These are phyloP conservation scores for Paracorniculantispora psalliotae DNA, from an alignment of 2,329 filamentous ascomycete species.

Conservation along the genomic window DNA sequence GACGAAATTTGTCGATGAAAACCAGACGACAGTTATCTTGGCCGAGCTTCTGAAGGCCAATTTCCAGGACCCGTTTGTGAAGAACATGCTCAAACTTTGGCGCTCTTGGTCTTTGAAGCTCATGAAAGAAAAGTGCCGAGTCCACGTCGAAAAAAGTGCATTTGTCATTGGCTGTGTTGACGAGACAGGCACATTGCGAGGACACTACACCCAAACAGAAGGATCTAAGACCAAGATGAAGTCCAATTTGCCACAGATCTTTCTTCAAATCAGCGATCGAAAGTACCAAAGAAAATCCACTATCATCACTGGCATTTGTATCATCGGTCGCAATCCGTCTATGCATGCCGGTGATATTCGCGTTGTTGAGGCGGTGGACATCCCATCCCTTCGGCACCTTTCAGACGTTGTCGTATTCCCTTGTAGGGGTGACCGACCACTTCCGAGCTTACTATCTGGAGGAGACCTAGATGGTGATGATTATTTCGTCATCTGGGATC, in stretches of 20 bases:
- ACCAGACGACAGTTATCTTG: constrained; percentile 70
- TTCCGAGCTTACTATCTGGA: constrained; percentile 92
- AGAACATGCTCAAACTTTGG: constrained; percentile 78
- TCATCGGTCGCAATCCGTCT: constrained; percentile 88
- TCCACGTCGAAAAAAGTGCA: constrained; percentile 75
- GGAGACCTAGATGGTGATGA: constrained; percentile 96
- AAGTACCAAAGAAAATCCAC: constrained; percentile 50
- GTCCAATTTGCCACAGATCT: constrained; percentile 72
- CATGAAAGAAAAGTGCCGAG: constrained; percentile 87
- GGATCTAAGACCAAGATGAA: constrained; percentile 37
- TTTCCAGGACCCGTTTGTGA: constrained; percentile 83
- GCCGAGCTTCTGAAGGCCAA: constrained; percentile 73
- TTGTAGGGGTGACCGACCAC: constrained; percentile 72
- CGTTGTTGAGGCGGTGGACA: constrained; percentile 77
- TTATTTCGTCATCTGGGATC: constrained; percentile 90
- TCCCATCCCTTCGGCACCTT: constrained; percentile 67
- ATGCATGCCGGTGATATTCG: constrained; percentile 90
- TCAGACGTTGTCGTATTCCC: constrained; percentile 86
- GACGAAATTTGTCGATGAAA: constrained; percentile 74
- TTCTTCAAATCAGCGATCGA: constrained; percentile 69
- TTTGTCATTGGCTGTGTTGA: constrained; percentile 87
- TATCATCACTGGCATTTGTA: constrained; percentile 70
- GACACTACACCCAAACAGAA: constrained; percentile 54
- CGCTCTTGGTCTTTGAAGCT: constrained; percentile 82
- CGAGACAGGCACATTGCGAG: constrained; percentile 70